These are phyloP conservation scores for Mycena alexandri DNA, from an alignment of 768 basidiomycete genomes.

Conservation along the genomic window DNA sequence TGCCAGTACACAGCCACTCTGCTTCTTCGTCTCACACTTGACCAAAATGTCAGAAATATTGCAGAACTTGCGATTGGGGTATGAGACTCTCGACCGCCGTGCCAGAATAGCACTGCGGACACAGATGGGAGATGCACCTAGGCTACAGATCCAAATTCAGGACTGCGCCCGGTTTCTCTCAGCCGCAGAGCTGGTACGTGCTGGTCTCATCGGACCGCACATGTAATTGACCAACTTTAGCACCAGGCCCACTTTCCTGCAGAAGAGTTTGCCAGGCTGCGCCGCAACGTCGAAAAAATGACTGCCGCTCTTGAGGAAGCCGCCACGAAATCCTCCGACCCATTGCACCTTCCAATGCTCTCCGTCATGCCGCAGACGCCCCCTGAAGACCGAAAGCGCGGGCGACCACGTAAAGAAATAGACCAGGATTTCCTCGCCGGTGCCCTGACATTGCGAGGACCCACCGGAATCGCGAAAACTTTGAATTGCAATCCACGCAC, in stretches of 20 bases:
- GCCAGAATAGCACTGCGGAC: background rate
- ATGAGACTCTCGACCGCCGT: background rate
- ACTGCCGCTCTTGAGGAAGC: background rate
- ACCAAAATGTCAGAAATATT: background rate
- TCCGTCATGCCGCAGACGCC: background rate
- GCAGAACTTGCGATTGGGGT: background rate
- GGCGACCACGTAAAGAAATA: background rate
- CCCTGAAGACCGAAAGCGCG: background rate
- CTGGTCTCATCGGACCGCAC: too few relatives aligned
- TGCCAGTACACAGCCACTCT: too few relatives aligned
- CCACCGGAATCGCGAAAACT: background rate
- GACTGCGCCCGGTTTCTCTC: background rate
- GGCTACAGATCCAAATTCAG: background rate
- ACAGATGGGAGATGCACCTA: background rate
- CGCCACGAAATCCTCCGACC: background rate
- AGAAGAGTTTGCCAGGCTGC: background rate
- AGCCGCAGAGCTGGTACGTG: background rate
- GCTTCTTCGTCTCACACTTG: too few relatives aligned
- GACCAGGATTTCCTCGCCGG: background rate
- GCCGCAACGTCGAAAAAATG: background rate
- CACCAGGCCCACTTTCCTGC: background rate
- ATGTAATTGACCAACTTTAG: background rate
- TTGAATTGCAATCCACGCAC: slow-evolving; percentile 19
- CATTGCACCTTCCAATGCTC: background rate
- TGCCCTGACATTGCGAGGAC: background rate